These are phyloP conservation scores for Saposhnikovia divaricata DNA, from an alignment of 129 eudicot genomes.

Conservation along the genomic window DNA sequence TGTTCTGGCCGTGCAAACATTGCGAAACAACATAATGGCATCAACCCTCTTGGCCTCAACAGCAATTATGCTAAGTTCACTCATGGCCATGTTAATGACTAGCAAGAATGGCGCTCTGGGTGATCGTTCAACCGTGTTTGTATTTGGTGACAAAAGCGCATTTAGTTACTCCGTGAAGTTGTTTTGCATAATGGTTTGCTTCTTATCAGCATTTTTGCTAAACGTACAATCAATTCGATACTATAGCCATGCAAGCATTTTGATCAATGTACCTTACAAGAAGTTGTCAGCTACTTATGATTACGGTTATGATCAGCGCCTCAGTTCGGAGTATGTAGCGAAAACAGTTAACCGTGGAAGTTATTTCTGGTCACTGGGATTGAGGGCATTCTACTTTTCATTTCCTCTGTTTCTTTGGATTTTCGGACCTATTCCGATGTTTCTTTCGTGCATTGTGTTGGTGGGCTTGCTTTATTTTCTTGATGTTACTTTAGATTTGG, in stretches of 20 bases:
- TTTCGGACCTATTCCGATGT: conserved; percentile 82
- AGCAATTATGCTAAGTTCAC: conserved; percentile 81
- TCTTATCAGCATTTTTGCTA: conserved; percentile 60
- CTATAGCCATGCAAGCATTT: conserved; percentile 79
- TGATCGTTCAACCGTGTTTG: conserved; percentile 16
- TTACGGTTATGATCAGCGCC: conserved; percentile 12
- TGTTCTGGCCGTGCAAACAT: conserved; percentile 76
- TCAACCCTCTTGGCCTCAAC: conserved; percentile 87
- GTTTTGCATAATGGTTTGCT: conserved; percentile 72
- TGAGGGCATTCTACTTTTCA: conserved; percentile 68
- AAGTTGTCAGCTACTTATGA: conserved; percentile 19
- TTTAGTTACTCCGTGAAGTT: conserved; percentile 47
- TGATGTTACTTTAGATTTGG: conserved; percentile 39
- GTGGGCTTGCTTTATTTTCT: conserved; percentile 53
- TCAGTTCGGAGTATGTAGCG: conserved; percentile 51
- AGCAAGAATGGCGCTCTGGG: conserved; percentile 8
- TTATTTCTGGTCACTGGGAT: conserved; percentile 74
- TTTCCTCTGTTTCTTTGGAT: conserved; percentile 76
- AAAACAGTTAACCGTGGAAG: conserved; percentile 59
- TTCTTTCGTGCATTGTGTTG: conserved; percentile 41
- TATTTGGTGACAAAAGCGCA: conserved; percentile 39
- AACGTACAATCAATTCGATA: conserved; percentile 77
- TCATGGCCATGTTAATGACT: conserved; percentile 70
- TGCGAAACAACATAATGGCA: conserved; percentile 95
- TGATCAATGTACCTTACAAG: conserved; percentile 66